Conservation (phyloP, 768 basidiomycete genomes). For the Nidula microcarpa region DNA sequence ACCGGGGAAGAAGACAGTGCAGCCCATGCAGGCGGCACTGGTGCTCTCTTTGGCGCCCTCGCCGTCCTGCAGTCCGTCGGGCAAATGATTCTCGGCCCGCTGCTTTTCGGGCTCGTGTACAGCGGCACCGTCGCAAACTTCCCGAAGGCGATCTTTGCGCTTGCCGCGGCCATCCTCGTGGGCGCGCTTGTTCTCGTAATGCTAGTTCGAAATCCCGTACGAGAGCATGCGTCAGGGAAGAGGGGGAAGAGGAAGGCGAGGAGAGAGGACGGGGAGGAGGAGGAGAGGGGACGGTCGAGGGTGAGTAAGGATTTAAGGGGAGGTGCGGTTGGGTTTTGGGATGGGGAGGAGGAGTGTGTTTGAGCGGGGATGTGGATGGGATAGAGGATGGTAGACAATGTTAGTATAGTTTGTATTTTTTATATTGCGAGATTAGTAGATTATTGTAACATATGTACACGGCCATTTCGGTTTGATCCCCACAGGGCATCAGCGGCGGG, state of each 20-base stretch:
- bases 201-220: constrained; percentile 38
- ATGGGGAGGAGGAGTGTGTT: neutral
- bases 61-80: constrained; percentile 68
- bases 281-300: constrained; percentile 42
- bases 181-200: constrained; percentile 30
- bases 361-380: neutral
- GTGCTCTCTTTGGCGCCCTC: constrained; percentile 69
- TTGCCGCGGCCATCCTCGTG: constrained; percentile 49
- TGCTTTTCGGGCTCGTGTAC: constrained; percentile 73
- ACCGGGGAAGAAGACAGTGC: constrained; percentile 12
- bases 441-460: too few relatives aligned
- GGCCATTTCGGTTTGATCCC: too few relatives aligned
- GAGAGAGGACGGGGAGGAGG: constrained; percentile 6
- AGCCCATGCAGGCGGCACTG: constrained; percentile 29
- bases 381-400: too few relatives aligned
- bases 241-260: constrained; percentile 11
- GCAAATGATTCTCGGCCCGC: constrained; percentile 64
- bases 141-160: constrained; percentile 69
- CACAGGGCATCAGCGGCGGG: too few relatives aligned
- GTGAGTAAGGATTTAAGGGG: constrained; percentile 45
- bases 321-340: constrained; percentile 19
- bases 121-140: constrained; percentile 61
- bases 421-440: too few relatives aligned
- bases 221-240: constrained; percentile 9
- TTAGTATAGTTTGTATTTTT: too few relatives aligned